A percentile compares a stretch with the other conserved stretches of the same genome.
Evolutionary conservation across 257 asterid species (phyloP).

Genomic region (Sherardia arvensis): DNA sequence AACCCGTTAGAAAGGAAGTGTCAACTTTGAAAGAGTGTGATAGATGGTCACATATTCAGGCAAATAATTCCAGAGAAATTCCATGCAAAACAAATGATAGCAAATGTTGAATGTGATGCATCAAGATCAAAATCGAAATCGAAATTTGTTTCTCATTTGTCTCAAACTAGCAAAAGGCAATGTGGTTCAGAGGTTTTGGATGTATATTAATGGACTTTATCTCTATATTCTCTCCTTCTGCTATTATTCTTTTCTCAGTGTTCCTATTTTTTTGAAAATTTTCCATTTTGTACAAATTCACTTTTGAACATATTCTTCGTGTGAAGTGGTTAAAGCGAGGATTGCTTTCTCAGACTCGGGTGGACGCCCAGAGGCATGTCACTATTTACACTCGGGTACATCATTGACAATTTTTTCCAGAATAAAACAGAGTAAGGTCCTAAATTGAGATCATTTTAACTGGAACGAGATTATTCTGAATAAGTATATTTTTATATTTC

Average conservation of each 20-base stretch:
- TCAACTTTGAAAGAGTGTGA: no score
- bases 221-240: not conserved
- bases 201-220: not conserved
- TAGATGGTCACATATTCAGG: no score
- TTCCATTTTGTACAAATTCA: not conserved
- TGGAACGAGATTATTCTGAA: no score
- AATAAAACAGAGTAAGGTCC: no score
- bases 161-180: slow-evolving; percentile 16
- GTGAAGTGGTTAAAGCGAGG: not conserved
- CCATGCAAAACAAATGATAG: not conserved
- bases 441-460: no score
- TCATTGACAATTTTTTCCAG: no score
- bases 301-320: not conserved
- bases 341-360: not conserved
- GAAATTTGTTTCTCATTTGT: slow-evolving; percentile 16
- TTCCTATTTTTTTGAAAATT: not conserved
- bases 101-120: not conserved
- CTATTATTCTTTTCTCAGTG: not conserved
- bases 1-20: no score
- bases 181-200: not conserved
- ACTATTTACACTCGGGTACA: not conserved
- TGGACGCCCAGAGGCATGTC: not conserved
- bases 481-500: no score
- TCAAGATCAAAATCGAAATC: not conserved
- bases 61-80: no score